phyloP scores from a whole-genome alignment of 208 protist genomes.

The Leishmania lainsoni region DNA sequence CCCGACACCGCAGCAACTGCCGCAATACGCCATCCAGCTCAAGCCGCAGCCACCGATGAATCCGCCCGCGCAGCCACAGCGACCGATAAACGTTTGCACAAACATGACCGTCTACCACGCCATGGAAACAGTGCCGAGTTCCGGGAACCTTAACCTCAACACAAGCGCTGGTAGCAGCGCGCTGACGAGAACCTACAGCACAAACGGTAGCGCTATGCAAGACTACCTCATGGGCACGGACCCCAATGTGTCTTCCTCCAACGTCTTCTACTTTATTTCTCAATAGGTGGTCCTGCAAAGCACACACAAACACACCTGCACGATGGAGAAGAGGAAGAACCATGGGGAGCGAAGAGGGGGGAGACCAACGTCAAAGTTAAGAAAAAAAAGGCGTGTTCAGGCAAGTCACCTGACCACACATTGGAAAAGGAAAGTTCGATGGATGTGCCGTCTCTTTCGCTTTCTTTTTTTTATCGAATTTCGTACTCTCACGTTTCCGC shows the following conservation, averaged over 20 bases:
- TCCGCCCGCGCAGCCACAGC: slow-evolving; percentile 14
- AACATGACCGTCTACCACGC: slow-evolving; percentile 15
- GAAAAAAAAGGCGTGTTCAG: neutral
- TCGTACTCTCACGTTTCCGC: neutral
- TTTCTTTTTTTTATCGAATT: slow-evolving; percentile 15
- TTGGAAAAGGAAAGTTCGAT: neutral
- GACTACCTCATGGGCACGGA: slow-evolving; percentile 23
- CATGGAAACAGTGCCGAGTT: slow-evolving; percentile 1
- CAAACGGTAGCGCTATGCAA: slow-evolving; percentile 1
- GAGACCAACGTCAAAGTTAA: neutral
- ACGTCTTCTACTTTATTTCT: slow-evolving; percentile 25
- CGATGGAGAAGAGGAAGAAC: neutral
- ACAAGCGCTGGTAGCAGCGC: neutral
- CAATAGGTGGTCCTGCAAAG: neutral
- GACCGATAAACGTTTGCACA: neutral
- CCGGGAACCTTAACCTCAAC: neutral
- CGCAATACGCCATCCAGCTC: neutral
- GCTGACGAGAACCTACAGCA: neutral
- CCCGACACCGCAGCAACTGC: slow-evolving; percentile 6
- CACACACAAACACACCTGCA: neutral
- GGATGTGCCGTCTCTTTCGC: neutral
- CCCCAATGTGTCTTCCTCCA: slow-evolving; percentile 15
- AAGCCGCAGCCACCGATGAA: slow-evolving; percentile 13
- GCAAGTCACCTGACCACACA: neutral
- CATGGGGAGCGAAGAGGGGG: no score